phyloP scores from a whole-genome alignment of 2,329 filamentous ascomycete species.

The Lecanicillium sp. region DNA sequence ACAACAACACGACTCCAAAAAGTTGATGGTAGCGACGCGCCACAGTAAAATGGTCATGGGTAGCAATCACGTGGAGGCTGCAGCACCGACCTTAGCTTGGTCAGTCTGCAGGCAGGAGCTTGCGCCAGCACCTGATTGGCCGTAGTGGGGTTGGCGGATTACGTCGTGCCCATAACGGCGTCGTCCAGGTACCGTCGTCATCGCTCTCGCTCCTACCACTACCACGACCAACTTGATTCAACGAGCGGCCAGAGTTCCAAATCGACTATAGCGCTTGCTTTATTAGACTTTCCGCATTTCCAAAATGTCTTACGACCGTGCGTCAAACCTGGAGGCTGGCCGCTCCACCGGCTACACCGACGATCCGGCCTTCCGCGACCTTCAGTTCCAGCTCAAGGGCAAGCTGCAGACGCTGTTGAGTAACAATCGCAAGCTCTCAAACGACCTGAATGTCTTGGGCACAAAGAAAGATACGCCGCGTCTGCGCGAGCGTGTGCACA shows the following conservation, averaged over 20 bases:
- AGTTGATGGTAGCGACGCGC: constrained; percentile 6
- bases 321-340: constrained; percentile 75
- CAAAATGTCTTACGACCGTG: constrained; percentile 83
- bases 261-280: too few relatives aligned
- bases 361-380: constrained; percentile 82
- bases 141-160: constrained; percentile 1
- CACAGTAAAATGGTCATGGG: constrained; percentile 4
- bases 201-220: constrained; percentile 10
- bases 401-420: constrained; percentile 84
- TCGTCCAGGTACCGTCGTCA: constrained; percentile 17
- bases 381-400: constrained; percentile 77
- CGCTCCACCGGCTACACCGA: constrained; percentile 75
- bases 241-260: not conserved
- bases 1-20: constrained; percentile 8
- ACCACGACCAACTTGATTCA: constrained; percentile 1
- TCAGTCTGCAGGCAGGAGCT: too few relatives aligned
- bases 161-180: constrained; percentile 14
- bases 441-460: constrained; percentile 78
- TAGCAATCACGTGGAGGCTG: constrained; percentile 7
- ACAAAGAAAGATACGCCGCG: constrained; percentile 87
- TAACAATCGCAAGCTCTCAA: constrained; percentile 77
- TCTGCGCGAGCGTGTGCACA: constrained; percentile 83
- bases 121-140: constrained; percentile 3
- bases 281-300: not conserved
- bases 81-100: too few relatives aligned